Base-by-base conservation (phyloP, 2,329 filamentous ascomycete genomes). In the Aspergillus vadensis region DNA sequence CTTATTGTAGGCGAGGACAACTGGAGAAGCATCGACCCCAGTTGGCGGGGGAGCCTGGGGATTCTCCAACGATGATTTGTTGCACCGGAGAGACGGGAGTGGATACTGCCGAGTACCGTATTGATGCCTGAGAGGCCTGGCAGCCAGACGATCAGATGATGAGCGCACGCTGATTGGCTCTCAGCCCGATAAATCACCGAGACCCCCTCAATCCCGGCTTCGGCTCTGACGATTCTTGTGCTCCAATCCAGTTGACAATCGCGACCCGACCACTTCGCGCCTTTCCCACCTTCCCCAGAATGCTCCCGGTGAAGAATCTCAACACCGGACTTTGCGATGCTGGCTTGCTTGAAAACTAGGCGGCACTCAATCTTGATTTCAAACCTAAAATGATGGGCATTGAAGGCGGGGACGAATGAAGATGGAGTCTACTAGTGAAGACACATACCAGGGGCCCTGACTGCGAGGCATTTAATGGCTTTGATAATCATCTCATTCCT, bases 151-250 rank as follows among this genome's bases (percentile, higher is more conserved):
- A 67, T 69, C 67, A 62, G 52, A 44, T 52, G 60, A 62, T 53
- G 43, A 8, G 1, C 32, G 12, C 1, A 5, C 43, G 30, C 4
- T 68, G 64, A 72, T 72, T 74, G 70, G 71, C 19, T 27, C 27
- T 6, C 60, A 2, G 49, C 51, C 71, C 72, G 72, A 71, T 59
- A 72, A 73, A 67, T 70, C 63, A 48, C 72, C 72, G 72, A 65
- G 44, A 36, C 43, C 52, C 27, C 41, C 14, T 48, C 41, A 44
- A 7, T 49, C 17, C 47, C 15, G 47, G n/a, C 47, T 32, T 30
- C n/a, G 47, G 25, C 47, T 50, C 5, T 17, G 47, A 27, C 44
- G 21, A 49, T 27, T 49, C 44, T 23, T 27, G 21, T 49, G 44
- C 44, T 30, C 44, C 44, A 25, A 25, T 17, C 44, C 44, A 49